phyloP scores from a whole-genome alignment of 2,329 filamentous ascomycete genomes.

The Xylariaceae sp. region DNA sequence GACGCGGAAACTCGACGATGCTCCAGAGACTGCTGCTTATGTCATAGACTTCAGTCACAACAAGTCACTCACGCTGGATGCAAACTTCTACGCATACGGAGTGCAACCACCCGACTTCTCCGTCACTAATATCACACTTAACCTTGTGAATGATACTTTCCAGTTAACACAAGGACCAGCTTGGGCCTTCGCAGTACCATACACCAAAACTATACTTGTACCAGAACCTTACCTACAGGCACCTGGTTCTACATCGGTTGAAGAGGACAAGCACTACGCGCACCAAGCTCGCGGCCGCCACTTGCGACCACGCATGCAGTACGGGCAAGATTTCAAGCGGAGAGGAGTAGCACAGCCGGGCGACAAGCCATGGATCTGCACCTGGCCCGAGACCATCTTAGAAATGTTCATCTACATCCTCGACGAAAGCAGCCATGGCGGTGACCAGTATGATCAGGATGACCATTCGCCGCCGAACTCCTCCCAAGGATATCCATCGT shows the following conservation, averaged over 20 bases:
- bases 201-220: constrained; percentile 56
- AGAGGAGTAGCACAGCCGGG: constrained; percentile 41
- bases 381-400: constrained; percentile 52
- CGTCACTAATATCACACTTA: constrained; percentile 34
- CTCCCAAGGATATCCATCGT: not conserved
- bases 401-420: constrained; percentile 55
- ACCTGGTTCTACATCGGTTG: constrained; percentile 1
- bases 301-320: constrained; percentile 26
- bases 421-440: constrained; percentile 44
- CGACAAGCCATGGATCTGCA: constrained; percentile 56
- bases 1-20: constrained; percentile 30
- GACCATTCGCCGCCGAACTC: not conserved
- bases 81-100: constrained; percentile 46
- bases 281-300: not conserved
- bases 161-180: constrained; percentile 49
- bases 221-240: constrained; percentile 37
- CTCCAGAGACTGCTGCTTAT: constrained; percentile 36
- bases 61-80: constrained; percentile 31
- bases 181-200: constrained; percentile 49
- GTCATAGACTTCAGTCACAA: constrained; percentile 38
- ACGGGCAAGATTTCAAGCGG: constrained; percentile 31
- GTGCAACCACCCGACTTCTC: constrained; percentile 46
- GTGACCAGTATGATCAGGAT: not conserved
- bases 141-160: constrained; percentile 49
- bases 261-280: constrained; percentile 2